Evolutionary conservation across 1,284 basidiomycete genomes (phyloP).

Genomic region (Moesziomyces sp.): DNA sequence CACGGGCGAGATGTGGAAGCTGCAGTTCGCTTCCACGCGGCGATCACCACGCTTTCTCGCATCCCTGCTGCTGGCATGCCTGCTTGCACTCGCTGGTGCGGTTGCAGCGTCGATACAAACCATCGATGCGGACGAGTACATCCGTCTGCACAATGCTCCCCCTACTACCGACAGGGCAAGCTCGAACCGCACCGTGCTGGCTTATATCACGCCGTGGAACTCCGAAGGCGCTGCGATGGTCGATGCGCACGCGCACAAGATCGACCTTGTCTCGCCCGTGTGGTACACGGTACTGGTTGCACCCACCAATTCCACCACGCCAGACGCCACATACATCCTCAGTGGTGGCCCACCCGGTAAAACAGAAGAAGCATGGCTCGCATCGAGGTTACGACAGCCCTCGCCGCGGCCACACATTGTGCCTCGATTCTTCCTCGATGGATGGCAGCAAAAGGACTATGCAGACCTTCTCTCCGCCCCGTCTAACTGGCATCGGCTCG

Average conservation of each 20-base stretch:
- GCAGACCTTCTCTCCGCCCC: constrained; percentile 26
- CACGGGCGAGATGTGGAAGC: too few species aligned
- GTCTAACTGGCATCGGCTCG: constrained; percentile 19
- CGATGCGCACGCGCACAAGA: constrained; percentile 25
- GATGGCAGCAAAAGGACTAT: constrained; percentile 42
- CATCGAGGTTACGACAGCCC: background rate
- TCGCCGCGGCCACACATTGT: constrained; percentile 14
- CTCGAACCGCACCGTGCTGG: constrained; percentile 26
- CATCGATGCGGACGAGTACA: constrained; percentile 26
- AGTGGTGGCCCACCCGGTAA: constrained; percentile 31
- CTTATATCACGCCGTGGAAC: constrained; percentile 58
- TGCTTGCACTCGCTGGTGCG: background rate
- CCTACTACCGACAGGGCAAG: background rate
- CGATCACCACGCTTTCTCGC: too few species aligned
- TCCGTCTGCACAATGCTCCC: constrained; percentile 9
- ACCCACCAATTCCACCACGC: background rate
- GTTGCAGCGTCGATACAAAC: constrained; percentile 2
- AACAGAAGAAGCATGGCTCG: constrained; percentile 29
- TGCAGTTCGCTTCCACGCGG: too few species aligned
- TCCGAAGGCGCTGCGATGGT: constrained; percentile 21
- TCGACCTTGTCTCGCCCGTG: constrained; percentile 48
- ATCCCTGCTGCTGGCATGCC: background rate
- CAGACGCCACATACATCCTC: constrained; percentile 29
- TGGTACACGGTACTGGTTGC: constrained; percentile 53
- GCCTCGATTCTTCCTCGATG: constrained; percentile 49